Percentiles rank a stretch among this genome's conserved stretches.
phyloP scores from a whole-genome alignment of 805 yeast species.

The Candida nanaspora region DNA sequence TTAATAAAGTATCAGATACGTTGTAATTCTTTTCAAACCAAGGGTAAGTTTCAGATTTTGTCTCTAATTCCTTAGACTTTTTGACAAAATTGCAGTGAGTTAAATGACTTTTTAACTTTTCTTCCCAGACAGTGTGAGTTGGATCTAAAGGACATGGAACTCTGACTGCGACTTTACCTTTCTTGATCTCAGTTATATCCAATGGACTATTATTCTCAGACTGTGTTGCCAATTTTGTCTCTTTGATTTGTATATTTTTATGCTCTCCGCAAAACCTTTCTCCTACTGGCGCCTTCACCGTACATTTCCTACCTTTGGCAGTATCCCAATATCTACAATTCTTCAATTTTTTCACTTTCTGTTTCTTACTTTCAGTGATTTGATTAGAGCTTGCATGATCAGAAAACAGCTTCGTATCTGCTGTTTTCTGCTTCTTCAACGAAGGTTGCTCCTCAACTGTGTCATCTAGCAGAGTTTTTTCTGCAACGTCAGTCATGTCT shows the following conservation, averaged over 20 bases:
- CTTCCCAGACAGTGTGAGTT: slow-evolving; percentile 64
- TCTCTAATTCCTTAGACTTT: slow-evolving; percentile 24
- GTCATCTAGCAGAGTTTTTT: no score
- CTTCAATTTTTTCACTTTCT: not conserved
- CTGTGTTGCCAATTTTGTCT: not conserved
- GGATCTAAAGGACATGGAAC: slow-evolving; percentile 75
- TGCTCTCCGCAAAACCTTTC: not conserved
- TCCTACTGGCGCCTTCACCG: not conserved
- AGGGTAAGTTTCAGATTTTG: slow-evolving; percentile 15
- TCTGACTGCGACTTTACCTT: slow-evolving; percentile 30
- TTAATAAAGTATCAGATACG: slow-evolving; percentile 7
- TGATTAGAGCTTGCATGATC: no score
- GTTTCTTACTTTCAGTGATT: no score
- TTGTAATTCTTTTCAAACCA: slow-evolving; percentile 52
- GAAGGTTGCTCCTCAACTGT: no score
- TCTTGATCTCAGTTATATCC: slow-evolving; percentile 18
- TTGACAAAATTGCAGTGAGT: slow-evolving; percentile 49
- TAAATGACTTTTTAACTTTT: slow-evolving; percentile 48
- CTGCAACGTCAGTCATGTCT: no score
- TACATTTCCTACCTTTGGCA: not conserved
- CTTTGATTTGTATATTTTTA: not conserved
- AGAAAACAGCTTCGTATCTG: no score
- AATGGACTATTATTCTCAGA: no score
- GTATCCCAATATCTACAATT: not conserved
- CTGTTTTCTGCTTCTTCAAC: no score